phyloP scores from a whole-genome alignment of 2,329 filamentous ascomycete species.

The Fusarium sp. region DNA sequence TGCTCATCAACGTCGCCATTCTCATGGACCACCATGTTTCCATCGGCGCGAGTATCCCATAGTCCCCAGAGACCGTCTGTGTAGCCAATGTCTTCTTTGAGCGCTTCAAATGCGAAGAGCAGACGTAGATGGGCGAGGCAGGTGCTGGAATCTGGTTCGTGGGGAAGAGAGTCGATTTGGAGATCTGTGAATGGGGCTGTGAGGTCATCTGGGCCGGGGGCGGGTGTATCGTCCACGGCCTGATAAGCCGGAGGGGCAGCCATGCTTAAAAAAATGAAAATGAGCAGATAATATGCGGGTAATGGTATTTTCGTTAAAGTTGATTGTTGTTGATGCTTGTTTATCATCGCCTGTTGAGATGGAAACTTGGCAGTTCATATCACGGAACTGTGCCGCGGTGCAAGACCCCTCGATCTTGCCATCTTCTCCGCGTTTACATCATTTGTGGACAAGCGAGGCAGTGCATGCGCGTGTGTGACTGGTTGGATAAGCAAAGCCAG shows the following conservation, averaged over 20 bases:
- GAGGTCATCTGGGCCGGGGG: conserved; percentile 1
- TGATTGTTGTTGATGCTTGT: background rate
- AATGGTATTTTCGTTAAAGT: background rate
- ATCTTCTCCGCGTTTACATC: background rate
- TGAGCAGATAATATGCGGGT: background rate
- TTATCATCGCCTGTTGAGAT: background rate
- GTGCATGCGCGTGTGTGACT: background rate
- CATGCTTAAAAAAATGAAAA: background rate
- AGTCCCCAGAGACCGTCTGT: conserved; percentile 71
- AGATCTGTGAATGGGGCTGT: conserved; percentile 27
- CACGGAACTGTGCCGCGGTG: background rate
- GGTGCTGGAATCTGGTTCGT: conserved; percentile 26
- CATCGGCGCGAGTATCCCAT: conserved; percentile 54
- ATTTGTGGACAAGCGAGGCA: background rate
- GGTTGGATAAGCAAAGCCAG: background rate
- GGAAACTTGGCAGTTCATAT: conserved; percentile 14
- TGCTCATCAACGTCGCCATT: conserved; percentile 27
- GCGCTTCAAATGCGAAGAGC: conserved; percentile 68
- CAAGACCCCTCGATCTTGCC: background rate
- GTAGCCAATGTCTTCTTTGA: conserved; percentile 70
- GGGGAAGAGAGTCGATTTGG: conserved; percentile 9
- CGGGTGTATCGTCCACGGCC: background rate
- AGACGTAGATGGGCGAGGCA: conserved; percentile 69
- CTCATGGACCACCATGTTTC: conserved; percentile 8
- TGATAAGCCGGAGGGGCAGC: conserved; percentile 27